Evolutionary conservation across 768 basidiomycete species (phyloP).

Genomic region (Panus rudis): DNA sequence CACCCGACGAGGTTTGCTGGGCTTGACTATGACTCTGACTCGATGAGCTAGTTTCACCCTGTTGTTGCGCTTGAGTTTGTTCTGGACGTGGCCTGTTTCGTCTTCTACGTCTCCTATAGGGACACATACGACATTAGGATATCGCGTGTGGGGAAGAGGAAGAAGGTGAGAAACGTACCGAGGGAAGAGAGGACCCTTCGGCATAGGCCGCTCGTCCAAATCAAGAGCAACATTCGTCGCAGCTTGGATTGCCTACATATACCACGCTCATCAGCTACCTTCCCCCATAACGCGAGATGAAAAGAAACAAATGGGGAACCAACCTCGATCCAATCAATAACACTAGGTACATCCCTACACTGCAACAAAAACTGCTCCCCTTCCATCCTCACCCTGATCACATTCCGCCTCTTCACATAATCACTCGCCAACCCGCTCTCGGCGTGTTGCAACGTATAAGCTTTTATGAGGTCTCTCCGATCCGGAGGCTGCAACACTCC

Average conservation of each 20-base stretch:
- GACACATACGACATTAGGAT: too few relatives aligned
- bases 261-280: conserved; percentile 5
- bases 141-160: too few relatives aligned
- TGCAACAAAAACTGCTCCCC: conserved; percentile 97
- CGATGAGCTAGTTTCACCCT: too few relatives aligned
- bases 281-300: conserved; percentile 2
- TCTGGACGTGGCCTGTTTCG: too few relatives aligned
- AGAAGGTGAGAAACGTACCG: too few relatives aligned
- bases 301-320: conserved; percentile 9
- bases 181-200: conserved; percentile 80
- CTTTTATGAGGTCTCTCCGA: conserved; percentile 47
- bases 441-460: conserved; percentile 81
- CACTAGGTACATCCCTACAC: conserved; percentile 72
- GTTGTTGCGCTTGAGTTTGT: too few relatives aligned
- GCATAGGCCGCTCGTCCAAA: conserved; percentile 88
- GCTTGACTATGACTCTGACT: too few relatives aligned
- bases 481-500: conserved; percentile 29
- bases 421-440: conserved; percentile 95
- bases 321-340: conserved; percentile 97
- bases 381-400: conserved; percentile 85
- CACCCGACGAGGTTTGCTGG: too few relatives aligned
- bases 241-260: conserved; percentile 74
- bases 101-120: too few relatives aligned
- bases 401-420: conserved; percentile 89
- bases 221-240: conserved; percentile 90